Evolutionary conservation across 768 basidiomycete species (phyloP).

Genomic region (Cystofilobasidium ferigula): DNA sequence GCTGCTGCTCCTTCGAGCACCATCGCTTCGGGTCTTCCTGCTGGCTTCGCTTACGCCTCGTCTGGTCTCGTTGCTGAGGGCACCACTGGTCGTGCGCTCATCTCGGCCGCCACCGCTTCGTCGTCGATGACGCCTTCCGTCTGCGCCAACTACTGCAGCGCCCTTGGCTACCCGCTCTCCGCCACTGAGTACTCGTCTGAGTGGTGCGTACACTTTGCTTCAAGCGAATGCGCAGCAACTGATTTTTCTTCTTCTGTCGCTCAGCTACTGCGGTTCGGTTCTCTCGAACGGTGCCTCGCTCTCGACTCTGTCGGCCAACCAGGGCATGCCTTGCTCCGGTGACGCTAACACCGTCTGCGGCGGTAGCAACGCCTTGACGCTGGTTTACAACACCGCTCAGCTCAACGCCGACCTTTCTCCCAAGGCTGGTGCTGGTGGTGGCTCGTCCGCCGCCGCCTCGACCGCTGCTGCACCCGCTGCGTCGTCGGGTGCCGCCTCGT

Average conservation of each 20-base stretch:
- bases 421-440: background rate
- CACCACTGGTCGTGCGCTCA: conserved; percentile 28
- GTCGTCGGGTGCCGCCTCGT: background rate
- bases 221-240: background rate
- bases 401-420: conserved; percentile 1
- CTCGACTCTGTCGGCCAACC: background rate
- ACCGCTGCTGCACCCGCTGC: too few species aligned
- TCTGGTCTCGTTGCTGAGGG: conserved; percentile 14
- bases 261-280: conserved; percentile 43
- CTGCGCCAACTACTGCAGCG: conserved; percentile 29
- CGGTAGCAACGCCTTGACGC: background rate
- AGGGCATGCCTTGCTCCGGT: conserved; percentile 1
- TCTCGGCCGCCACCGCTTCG: conserved; percentile 25
- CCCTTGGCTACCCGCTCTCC: conserved; percentile 27
- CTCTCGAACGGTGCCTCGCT: conserved; percentile 17
- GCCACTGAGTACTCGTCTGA: conserved; percentile 30
- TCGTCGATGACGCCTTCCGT: conserved; percentile 28
- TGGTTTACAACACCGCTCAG: conserved; percentile 8
- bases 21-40: background rate
- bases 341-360: conserved; percentile 1
- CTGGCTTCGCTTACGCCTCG: background rate
- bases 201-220: background rate
- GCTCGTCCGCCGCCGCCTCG: background rate
- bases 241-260: background rate
- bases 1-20: background rate